Base-by-base conservation (phyloP, 1,139 yeast genomes). In the Saccharomyces pastorianus region DNA sequence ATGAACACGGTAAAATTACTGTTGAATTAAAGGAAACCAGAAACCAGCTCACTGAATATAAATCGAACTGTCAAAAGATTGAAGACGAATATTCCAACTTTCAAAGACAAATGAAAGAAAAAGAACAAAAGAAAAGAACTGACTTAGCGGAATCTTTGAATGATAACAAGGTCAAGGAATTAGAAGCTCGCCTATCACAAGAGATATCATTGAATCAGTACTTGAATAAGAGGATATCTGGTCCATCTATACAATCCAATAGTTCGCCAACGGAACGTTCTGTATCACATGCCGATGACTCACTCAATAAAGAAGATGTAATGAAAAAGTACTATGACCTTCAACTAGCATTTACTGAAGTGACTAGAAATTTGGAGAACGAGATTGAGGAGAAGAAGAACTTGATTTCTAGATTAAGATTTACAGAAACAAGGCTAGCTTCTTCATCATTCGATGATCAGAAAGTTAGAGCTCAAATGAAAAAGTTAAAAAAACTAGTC, bases 381-480 rank as follows among this genome's bases (percentile, higher is more conserved):
- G 84, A 81, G 58, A 73, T 75, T 52, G 79, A 81, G 51, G 85
- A 81, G 58, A 82, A 80, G 58, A 64, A 63, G 47, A 78, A 79
- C 59, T 66, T 84, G 47, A 69, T 73, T n/a, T 83, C 84, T 51
- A 88, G 85, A 57, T 62, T 84, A 53, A 75, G 77, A 34, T 71
- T 84, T 60, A 68, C 85, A 11, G 85, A 83, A 59, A 77, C 81
- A 0, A 71, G 81, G 58, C 61, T 79, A 17, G 83, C 83, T 0
- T 75, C 82, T 6, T 80, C 80, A 50, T 73, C 81, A 2, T 78
- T 78, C 59, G 82, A 79, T 53, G 77, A 76, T 55, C 79, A 80
- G 55, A 76, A 73, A 42, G 60, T 76, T 51, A 71, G 69, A 48
- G 74, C 76, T n/a, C 73, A 74, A 49, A 53, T 77, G 7, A 70